These are phyloP conservation scores for Leccinum uliginosum DNA, from an alignment of 768 basidiomycete species.

Conservation along the genomic window DNA sequence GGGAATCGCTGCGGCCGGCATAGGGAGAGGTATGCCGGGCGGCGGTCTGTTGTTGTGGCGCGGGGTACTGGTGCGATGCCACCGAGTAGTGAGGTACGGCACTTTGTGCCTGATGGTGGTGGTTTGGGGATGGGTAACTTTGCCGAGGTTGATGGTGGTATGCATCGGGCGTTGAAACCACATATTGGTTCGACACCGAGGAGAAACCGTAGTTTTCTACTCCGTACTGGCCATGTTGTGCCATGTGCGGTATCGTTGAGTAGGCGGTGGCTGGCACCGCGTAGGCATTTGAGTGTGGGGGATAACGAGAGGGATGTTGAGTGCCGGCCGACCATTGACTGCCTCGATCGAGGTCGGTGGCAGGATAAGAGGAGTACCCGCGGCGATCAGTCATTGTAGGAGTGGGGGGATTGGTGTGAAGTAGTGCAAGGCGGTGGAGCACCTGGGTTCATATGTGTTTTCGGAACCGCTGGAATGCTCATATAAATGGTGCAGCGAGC, in stretches of 20 bases:
- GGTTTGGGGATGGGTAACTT: slow-evolving; percentile 23
- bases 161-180: slow-evolving; percentile 5
- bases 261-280: slow-evolving; percentile 15
- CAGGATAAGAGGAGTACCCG: slow-evolving; percentile 24
- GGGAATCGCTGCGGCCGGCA: slow-evolving; percentile 29
- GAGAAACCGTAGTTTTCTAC: slow-evolving; percentile 20
- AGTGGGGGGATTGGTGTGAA: slow-evolving; percentile 2
- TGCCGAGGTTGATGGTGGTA: slow-evolving; percentile 26
- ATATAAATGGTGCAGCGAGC: slow-evolving; percentile 26
- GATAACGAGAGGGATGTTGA: slow-evolving; percentile 24
- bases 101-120: slow-evolving; percentile 31
- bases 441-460: slow-evolving; percentile 33
- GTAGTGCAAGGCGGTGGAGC: slow-evolving; percentile 7
- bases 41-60: slow-evolving; percentile 15
- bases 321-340: slow-evolving; percentile 22
- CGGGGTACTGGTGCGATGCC: slow-evolving; percentile 29
- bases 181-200: slow-evolving; percentile 22
- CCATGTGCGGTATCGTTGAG: slow-evolving; percentile 18
- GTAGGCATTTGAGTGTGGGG: slow-evolving; percentile 19
- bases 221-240: slow-evolving; percentile 21
- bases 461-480: slow-evolving; percentile 26
- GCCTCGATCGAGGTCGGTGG: slow-evolving; percentile 13
- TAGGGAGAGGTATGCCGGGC: slow-evolving; percentile 31
- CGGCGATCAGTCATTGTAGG: slow-evolving; percentile 28
- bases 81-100: slow-evolving; percentile 31